Percentiles rank a stretch among this genome's conserved stretches.
Conservation (phyloP, 78 protist genomes). For the Monocercomonoides exilis region DNA sequence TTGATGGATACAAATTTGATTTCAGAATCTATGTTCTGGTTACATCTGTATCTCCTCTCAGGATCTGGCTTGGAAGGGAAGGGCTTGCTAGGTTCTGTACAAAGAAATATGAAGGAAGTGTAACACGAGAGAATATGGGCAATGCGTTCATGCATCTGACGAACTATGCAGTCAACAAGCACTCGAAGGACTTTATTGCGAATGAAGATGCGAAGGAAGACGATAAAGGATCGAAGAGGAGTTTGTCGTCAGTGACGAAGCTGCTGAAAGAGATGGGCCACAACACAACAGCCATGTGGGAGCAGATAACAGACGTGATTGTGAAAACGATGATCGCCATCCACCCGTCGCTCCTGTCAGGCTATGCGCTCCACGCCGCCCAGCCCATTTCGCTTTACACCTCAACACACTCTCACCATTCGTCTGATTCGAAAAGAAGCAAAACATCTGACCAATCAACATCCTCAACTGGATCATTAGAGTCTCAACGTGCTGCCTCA, state of each 20-base stretch:
- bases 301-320: neutral
- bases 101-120: neutral
- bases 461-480: too few relatives aligned
- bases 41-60: neutral
- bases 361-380: neutral
- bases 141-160: constrained; percentile 1
- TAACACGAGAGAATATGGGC: neutral
- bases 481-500: too few relatives aligned
- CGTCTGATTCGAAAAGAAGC: too few relatives aligned
- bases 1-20: constrained; percentile 4
- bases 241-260: neutral
- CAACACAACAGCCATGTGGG: neutral
- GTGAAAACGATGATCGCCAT: constrained; percentile 2
- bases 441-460: too few relatives aligned
- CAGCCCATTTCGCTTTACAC: too few relatives aligned
- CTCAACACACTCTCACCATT: too few relatives aligned
- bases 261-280: neutral
- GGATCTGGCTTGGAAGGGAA: neutral
- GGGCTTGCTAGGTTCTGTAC: constrained; percentile 18
- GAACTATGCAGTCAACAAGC: constrained; percentile 11
- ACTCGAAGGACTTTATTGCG: neutral
- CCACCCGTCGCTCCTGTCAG: neutral
- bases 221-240: neutral
- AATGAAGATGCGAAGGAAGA: neutral
- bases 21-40: neutral